These are phyloP conservation scores for Lenzites betulinus DNA, from an alignment of 768 basidiomycete species.

Conservation along the genomic window DNA sequence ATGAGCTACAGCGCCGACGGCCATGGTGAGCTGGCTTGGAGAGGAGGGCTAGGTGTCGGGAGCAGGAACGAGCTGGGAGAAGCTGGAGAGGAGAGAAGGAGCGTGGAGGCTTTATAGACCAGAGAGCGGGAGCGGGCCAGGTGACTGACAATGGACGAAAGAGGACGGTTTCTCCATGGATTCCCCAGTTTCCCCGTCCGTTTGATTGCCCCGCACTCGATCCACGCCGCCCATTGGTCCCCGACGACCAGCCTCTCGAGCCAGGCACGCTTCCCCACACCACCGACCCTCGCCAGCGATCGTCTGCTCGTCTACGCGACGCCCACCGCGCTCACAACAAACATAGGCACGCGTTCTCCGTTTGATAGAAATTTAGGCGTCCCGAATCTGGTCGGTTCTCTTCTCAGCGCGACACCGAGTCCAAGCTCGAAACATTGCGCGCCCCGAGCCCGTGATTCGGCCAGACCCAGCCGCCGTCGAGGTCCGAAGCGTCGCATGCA, in stretches of 20 bases:
- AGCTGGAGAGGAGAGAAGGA: constrained; percentile 25
- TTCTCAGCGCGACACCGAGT: background rate
- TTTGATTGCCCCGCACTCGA: constrained; percentile 22
- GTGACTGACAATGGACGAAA: constrained; percentile 13
- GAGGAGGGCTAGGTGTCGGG: constrained; percentile 12
- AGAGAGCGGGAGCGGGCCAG: constrained; percentile 14
- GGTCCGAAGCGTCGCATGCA: background rate
- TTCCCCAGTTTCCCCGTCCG: constrained; percentile 25
- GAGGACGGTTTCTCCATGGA: constrained; percentile 24
- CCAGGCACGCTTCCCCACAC: too few relatives aligned
- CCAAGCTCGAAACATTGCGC: background rate
- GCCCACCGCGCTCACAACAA: background rate
- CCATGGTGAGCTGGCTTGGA: constrained; percentile 46
- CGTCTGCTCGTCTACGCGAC: background rate
- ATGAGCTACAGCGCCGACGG: constrained; percentile 47
- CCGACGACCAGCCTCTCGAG: too few relatives aligned
- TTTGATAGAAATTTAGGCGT: constrained; percentile 11
- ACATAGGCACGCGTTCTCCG: background rate
- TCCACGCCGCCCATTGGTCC: constrained; percentile 21
- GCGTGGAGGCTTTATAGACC: constrained; percentile 25
- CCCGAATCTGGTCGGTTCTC: background rate
- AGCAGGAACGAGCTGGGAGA: constrained; percentile 27
- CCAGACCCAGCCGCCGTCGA: background rate
- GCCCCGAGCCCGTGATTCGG: constrained; percentile 8
- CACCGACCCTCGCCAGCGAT: constrained; percentile 6